Evolutionary conservation across 2,329 filamentous ascomycete species (phyloP), one percentile per base, ranked within the genome.

Genomic region (Beauveria sp.): DNA sequence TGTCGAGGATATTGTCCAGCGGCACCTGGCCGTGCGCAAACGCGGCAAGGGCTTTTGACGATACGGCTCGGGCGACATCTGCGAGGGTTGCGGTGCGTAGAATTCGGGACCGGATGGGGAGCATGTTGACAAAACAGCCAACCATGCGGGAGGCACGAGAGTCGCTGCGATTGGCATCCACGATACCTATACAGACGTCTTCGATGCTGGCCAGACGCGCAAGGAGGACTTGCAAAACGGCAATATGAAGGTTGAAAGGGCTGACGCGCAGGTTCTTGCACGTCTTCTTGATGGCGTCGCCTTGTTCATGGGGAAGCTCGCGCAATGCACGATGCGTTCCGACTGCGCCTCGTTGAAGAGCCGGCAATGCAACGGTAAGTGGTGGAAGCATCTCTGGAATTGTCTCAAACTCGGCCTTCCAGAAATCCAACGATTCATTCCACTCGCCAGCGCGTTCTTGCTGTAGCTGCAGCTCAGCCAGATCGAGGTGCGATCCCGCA

Each of bases 81-180:
- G 68, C 63, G 18, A 52, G 49, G 49, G 28, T 52, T 1, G 49
- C 49, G 18, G 9, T 7, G 49, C 9, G 9, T 4, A 16, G n/a
- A 63, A 60, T 67, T 67, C 5, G 66, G 61, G 82, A 76, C 1
- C 72, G 70, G 1, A 83, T 52, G 2, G 81, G 74, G 0, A 84
- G 68, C 0, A 83, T 66, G 62, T 84, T 83, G 2, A 83, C 62
- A 46, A 78, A 78, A 47, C 75, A 67, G 1, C 82, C 82, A 1
- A 83, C 66, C 3, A 68, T 80, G 1, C 65, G 59, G 8, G 67
- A 61, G 2, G 72, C 59, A 1, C 70, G 63, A 12, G 60, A 61
- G 1, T 79, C 75, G 0, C 75, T 76, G 22, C 68, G 73, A 5
- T 77, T 77, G 1, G 77, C 76, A 66, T 83, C 79, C 0, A 74